phyloP scores from a whole-genome alignment of 768 basidiomycete genomes.

The Suillus tomentosus region DNA sequence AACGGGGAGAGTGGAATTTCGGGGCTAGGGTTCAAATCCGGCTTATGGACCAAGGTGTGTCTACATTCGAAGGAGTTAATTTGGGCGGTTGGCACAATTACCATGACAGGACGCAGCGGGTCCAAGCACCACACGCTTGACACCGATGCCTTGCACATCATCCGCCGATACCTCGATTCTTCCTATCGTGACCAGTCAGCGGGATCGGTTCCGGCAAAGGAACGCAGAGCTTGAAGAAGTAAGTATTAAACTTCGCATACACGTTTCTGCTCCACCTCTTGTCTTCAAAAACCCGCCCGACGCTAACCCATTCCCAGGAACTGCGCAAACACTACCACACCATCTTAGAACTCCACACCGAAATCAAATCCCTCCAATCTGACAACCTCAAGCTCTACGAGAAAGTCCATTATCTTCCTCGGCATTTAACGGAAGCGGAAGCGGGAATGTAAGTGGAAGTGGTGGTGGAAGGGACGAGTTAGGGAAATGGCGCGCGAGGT shows the following conservation, averaged over 20 bases:
- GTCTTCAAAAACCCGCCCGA: not conserved
- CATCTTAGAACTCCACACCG: constrained; percentile 90
- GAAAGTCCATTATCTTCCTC: constrained; percentile 80
- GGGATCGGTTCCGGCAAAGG: constrained; percentile 96
- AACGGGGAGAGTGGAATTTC: constrained; percentile 49
- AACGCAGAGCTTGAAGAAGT: constrained; percentile 98
- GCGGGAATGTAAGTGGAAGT: constrained; percentile 40
- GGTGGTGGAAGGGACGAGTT: constrained; percentile 64
- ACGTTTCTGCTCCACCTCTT: constrained; percentile 7
- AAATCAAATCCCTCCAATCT: constrained; percentile 88
- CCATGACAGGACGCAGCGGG: constrained; percentile 23
- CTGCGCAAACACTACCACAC: constrained; percentile 93
- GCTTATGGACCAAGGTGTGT: constrained; percentile 3
- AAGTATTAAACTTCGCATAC: constrained; percentile 16
- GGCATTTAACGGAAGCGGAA: constrained; percentile 36
- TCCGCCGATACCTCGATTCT: constrained; percentile 92
- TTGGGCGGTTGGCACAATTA: too few relatives aligned
- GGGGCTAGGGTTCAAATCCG: constrained; percentile 64
- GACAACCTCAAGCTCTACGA: constrained; percentile 99
- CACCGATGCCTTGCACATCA: constrained; percentile 69
- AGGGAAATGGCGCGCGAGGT: constrained; percentile 86
- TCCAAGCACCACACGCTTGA: constrained; percentile 40
- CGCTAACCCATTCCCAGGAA: constrained; percentile 52
- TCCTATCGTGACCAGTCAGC: constrained; percentile 97
- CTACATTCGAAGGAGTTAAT: too few relatives aligned